Conservation (phyloP, 1,139 yeast species). For the Debaryomyces psychrophilus region DNA sequence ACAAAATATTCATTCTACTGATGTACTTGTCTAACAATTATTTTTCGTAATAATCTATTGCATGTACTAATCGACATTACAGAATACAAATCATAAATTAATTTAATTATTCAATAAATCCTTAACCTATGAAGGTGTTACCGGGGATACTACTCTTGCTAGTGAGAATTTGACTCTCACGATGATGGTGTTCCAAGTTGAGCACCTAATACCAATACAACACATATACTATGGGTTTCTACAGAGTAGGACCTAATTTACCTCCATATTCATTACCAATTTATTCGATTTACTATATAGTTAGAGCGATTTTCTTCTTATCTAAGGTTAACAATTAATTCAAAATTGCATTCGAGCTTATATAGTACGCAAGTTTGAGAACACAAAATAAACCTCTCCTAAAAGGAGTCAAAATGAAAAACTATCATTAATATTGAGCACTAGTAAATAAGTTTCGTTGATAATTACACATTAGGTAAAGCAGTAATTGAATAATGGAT, state of each 20-base stretch:
- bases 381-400: conserved; percentile 8
- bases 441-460: not conserved
- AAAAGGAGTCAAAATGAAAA: conserved; percentile 3
- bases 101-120: conserved; percentile 8
- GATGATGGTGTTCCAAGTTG: conserved; percentile 10
- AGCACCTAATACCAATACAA: not conserved
- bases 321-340: too few species aligned
- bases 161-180: conserved; percentile 11
- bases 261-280: not conserved
- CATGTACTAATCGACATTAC: not conserved
- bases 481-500: conserved; percentile 55
- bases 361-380: conserved; percentile 6
- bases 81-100: not conserved
- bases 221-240: not conserved
- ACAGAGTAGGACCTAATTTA: not conserved
- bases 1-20: not conserved
- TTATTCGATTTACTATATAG: conserved; percentile 1
- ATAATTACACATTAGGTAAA: not conserved
- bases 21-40: conserved; percentile 12
- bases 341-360: not conserved
- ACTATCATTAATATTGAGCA: not conserved
- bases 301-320: not conserved
- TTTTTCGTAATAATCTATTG: conserved; percentile 2
- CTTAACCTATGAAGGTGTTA: conserved; percentile 13
- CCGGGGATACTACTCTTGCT: conserved; percentile 9